Evolutionary conservation across 345 rosid genomes (phyloP), one percentile per base, ranked within the genome.

Genomic region (Populus pruinosa): DNA sequence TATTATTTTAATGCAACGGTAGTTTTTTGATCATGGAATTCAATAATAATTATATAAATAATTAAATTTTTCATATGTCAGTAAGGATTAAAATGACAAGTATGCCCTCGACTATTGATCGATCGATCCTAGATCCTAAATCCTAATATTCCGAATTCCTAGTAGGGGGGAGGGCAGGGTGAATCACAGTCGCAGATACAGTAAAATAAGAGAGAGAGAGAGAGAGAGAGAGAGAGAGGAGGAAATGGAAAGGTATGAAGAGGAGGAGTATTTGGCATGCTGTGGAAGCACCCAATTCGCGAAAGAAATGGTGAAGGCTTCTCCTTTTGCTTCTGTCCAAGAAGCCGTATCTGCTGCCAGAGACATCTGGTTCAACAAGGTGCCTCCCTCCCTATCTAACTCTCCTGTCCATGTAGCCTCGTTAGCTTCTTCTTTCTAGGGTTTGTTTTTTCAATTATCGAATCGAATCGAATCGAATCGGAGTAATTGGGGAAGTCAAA

Each of bases 271-370:
- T 81, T 11, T 87, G 38, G 91, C 90, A 67, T 96, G 98, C 84
- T 96, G 98, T 43, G 95, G 98, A 12, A 92, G 99, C 86, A 74
- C 89, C 72, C 81, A 85, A 69, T 93, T 92, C 81, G 91, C 94
- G 62, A 81, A 82, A 74, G 83, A 87, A 78, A 90, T 91, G 97
- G 83, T 83, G 29, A 56, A 67, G 70, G 84, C 87, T n/a, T 85
- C 91, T n/a, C 94, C 94, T 44, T 90, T 90, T 80, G 67, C 66
- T 17, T 87, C 91, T 44, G 66, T 91, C 23, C 87, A 87, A 55
- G 66, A 78, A 69, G 91, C 97, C 14, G 62, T 92, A 47, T 43
- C 79, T 20, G 74, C 87, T 13, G 97, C 95, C 83, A 87, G 88
- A 74, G 88, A 87, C 36, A 85, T 91, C 86, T 95, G 98, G 99